phyloP scores from a whole-genome alignment of 2,329 filamentous ascomycete species.

The Fusarium tuaranense region DNA sequence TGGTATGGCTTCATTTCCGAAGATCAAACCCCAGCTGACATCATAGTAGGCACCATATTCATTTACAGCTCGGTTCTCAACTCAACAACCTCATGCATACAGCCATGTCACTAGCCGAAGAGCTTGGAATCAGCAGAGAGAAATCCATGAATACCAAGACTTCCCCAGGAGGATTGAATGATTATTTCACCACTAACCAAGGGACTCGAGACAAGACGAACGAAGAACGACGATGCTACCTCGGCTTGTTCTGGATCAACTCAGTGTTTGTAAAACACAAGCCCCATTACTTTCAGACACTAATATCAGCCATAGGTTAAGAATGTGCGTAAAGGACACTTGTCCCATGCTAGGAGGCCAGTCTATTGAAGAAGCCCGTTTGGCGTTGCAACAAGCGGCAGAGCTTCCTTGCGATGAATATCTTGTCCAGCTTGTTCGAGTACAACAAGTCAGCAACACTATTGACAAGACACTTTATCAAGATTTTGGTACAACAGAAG shows the following conservation, averaged over 20 bases:
- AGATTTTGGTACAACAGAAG: neutral
- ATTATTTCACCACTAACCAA: neutral
- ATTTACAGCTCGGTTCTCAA: constrained; percentile 11
- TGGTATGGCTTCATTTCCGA: neutral
- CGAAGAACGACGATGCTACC: constrained; percentile 9
- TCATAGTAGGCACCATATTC: constrained; percentile 11
- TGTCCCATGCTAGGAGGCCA: neutral
- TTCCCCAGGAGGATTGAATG: neutral
- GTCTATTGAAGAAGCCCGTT: neutral
- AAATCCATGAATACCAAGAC: neutral
- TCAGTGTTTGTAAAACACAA: neutral
- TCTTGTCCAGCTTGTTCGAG: neutral
- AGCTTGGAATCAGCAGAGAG: constrained; percentile 11
- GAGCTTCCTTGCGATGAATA: constrained; percentile 10
- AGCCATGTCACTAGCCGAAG: constrained; percentile 14
- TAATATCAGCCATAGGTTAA: neutral
- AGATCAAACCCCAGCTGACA: neutral
- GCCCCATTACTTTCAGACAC: accelerated
- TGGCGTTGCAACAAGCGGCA: neutral
- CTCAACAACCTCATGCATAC: constrained; percentile 18
- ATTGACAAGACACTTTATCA: neutral
- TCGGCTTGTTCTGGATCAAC: constrained; percentile 22
- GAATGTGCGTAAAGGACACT: neutral
- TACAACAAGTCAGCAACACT: neutral
- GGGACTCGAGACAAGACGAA: neutral